These are phyloP conservation scores for Termitomyces sp. DNA, from an alignment of 768 basidiomycete genomes.

Conservation along the genomic window DNA sequence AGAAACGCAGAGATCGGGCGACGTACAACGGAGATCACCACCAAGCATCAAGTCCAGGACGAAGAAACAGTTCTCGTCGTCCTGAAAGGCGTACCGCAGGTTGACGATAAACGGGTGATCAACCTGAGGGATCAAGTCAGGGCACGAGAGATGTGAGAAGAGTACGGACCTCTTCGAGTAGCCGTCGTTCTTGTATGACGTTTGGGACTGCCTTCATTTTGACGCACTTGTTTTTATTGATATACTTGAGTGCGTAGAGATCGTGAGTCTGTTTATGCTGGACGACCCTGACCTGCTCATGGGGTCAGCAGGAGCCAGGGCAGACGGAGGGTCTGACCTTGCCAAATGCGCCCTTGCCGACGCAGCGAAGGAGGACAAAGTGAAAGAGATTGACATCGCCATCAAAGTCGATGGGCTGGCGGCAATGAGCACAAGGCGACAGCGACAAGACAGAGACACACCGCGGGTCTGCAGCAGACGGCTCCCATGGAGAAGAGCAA, in stretches of 20 bases:
- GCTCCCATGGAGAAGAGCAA: slow-evolving; percentile 59
- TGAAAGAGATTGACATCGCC: slow-evolving; percentile 96
- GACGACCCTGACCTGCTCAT: slow-evolving; percentile 86
- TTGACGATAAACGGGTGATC: slow-evolving; percentile 96
- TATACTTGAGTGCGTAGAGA: slow-evolving; percentile 97
- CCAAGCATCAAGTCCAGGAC: slow-evolving; percentile 97
- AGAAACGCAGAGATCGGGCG: neutral
- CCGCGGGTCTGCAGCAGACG: slow-evolving; percentile 80
- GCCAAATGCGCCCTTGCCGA: slow-evolving; percentile 99
- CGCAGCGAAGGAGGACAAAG: slow-evolving; percentile 88
- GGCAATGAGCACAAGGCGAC: neutral
- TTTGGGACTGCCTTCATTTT: slow-evolving; percentile 99
- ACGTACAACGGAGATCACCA: slow-evolving; percentile 88
- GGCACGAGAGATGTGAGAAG: slow-evolving; percentile 1
- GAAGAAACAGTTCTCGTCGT: slow-evolving; percentile 98
- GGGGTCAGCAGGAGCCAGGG: slow-evolving; percentile 2
- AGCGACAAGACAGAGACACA: slow-evolving; percentile 22
- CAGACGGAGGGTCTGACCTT: slow-evolving; percentile 51
- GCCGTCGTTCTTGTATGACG: slow-evolving; percentile 90
- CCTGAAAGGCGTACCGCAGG: slow-evolving; percentile 93
- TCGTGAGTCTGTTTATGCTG: slow-evolving; percentile 99
- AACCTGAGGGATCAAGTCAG: slow-evolving; percentile 44
- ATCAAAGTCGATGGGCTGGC: slow-evolving; percentile 90
- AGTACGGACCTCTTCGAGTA: slow-evolving; percentile 83
- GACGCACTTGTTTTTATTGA: slow-evolving; percentile 96